Base-by-base conservation (phyloP, 164 flowering plant species). In the Piper longum region DNA sequence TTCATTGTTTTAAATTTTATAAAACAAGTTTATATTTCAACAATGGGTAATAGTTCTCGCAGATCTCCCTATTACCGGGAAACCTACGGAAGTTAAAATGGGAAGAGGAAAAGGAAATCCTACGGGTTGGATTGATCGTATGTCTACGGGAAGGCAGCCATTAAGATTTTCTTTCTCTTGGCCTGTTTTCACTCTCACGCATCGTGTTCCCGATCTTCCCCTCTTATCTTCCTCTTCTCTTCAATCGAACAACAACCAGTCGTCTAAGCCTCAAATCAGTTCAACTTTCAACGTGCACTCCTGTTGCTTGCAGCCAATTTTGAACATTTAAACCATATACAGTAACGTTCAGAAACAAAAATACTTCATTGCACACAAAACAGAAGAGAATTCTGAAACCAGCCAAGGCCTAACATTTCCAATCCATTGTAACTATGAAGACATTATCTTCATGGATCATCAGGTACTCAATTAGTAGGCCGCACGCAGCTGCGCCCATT, bases 301-400 rank as follows among this genome's bases (percentile, higher is more conserved):
- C 36, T 26, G 36, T 26, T 26, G 36, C 36, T 26, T n/a, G 48
- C 5, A n/a, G 12, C 51, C 51, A 11, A 12, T 16, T 16, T 13
- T 39, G 9, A 52, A 14, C 2, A 6, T 13, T n/a, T 42, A 18
- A 6, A 36, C 7, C 52, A 56, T 17, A 51, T 43, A 48, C 36
- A 11, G 41, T 54, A 54, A 16, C 41, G 4, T 26, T 26, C 36
- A 40, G 41, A 55, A 54, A 36, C 14, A 6, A 41, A 63, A 41
- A 26, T 16, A 2, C 36, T 39, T 62, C 41, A 63, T 54, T 63
- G 54, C 36, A 26, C 36, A 48, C 26, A 54, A 14, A 36, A 63
- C 19, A 14, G 59, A 63, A 54, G 66, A 58, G 16, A 62, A 62
- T 52, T 36, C 26, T 8, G 66, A 43, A 51, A 63, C 48, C 40